Base-by-base conservation (phyloP, 108 stramenopile species). In the Skeletonema marinoi region DNA sequence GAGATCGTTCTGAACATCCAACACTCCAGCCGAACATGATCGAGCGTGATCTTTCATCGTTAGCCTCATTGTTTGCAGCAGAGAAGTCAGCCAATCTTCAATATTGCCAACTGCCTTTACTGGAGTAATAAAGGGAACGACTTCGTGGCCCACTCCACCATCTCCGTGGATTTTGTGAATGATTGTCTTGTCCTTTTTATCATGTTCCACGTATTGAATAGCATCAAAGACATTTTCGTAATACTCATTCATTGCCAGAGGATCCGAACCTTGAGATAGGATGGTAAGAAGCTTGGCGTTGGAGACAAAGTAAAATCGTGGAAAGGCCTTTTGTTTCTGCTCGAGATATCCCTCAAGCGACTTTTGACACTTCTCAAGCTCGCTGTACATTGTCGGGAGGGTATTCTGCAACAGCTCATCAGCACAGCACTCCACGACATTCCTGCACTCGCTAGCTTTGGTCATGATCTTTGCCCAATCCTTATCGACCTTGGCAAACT, bases 351-450 rank as follows among this genome's bases (percentile, higher is more conserved):
- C 95, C 71, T 95, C 93, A 9, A 97, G 89, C 1, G 92, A 92
- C 83, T 95, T 97, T 66, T 93, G 92, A 73, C 96, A 97, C 73
- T 93, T 93, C 78, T 97, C 96, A 14, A 97, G 92, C 77, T 97
- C 96, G 39, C 78, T 35, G 80, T 93, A 95, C 93, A 97, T 96
- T 38, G 90, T 89, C 56, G 87, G 95, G 16, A 95, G 85, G 32
- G 82, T 78, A 65, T 75, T 86, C 65, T 78, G 86, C 31, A 90
- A 85, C 51, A 90, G 74, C 59, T 94, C 93, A 75, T 91, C 90
- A 42, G 76, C 89, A 65, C 85, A 92, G 77, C 91, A 93, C 72
- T 91, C 87, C 17, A 93, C 85, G 13, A 96, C 93, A 61, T 88
- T 89, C 38, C 88, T 83, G 10, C 91, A 89, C 42, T 92, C 92